Evolutionary conservation across 2,329 filamentous ascomycete species (phyloP).

Genomic region (Pestalotiopsis sp.): DNA sequence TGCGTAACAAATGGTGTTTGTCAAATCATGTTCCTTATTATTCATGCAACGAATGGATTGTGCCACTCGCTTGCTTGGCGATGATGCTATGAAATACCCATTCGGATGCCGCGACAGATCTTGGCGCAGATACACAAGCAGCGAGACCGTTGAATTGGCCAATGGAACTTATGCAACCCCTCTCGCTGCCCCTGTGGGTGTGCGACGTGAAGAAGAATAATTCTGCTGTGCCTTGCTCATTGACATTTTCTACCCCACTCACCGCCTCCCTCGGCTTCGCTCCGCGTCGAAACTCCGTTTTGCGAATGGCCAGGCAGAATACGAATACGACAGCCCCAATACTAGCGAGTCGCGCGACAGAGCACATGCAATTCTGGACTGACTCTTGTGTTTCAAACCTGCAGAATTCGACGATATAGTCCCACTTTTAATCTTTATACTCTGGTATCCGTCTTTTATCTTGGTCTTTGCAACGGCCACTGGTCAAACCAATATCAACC

Average conservation of each 20-base stretch:
- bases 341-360: neutral
- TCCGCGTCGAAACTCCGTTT: neutral
- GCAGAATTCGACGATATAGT: no score
- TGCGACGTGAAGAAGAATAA: neutral
- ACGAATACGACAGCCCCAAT: neutral
- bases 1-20: no score
- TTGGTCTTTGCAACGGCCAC: no score
- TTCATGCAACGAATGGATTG: neutral
- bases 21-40: neutral
- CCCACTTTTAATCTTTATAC: no score
- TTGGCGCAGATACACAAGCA: neutral
- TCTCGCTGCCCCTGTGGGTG: neutral
- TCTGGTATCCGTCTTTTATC: no score
- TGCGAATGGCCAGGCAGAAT: neutral
- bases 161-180: neutral
- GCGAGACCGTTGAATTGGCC: neutral
- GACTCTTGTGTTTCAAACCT: neutral
- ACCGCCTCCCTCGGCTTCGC: neutral
- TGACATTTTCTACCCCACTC: neutral
- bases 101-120: neutral
- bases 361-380: neutral
- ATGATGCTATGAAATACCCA: neutral
- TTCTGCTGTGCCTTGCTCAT: neutral
- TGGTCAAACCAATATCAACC: no score
- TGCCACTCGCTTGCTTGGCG: neutral